These are phyloP conservation scores for Starmerella apicola DNA, from an alignment of 805 yeast genomes.

Conservation along the genomic window DNA sequence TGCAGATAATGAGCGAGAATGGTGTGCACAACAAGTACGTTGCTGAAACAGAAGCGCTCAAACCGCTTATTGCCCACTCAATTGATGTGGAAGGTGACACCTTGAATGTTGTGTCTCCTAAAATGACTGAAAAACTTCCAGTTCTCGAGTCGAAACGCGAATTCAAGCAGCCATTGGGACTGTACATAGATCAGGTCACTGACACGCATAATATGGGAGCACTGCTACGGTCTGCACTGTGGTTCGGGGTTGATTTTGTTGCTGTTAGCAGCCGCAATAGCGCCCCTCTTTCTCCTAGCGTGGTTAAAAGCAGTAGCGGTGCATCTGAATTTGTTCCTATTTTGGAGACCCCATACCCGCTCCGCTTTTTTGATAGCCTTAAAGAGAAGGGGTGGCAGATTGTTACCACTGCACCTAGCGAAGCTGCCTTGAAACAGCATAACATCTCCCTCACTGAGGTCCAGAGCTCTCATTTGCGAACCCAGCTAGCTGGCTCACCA, in stretches of 20 bases:
- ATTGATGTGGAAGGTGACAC: conserved; percentile 14
- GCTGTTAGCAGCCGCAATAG: conserved; percentile 57
- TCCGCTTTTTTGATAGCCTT: conserved; percentile 47
- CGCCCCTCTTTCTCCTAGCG: conserved; percentile 65
- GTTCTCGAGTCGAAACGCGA: background rate
- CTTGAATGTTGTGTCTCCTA: background rate
- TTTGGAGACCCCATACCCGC: conserved; percentile 44
- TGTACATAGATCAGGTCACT: conserved; percentile 64
- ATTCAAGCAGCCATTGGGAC: conserved; percentile 40
- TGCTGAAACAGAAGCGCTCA: conserved; percentile 48
- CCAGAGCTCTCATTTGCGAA: conserved; percentile 30
- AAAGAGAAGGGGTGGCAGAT: conserved; percentile 56
- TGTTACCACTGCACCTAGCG: conserved; percentile 41
- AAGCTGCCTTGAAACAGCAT: conserved; percentile 26
- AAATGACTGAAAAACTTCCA: background rate
- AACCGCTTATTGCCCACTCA: conserved; percentile 24
- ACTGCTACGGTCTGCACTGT: conserved; percentile 65
- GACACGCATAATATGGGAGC: conserved; percentile 88
- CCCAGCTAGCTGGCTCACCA: conserved; percentile 40
- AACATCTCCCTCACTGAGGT: conserved; percentile 27
- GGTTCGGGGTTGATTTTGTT: conserved; percentile 69
- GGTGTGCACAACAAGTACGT: conserved; percentile 77
- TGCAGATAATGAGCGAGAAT: conserved; percentile 48
- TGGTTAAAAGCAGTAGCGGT: conserved; percentile 73
- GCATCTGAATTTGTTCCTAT: conserved; percentile 64